Conservation (phyloP, 2,329 filamentous ascomycete species). For the Ilyonectria destructans region DNA sequence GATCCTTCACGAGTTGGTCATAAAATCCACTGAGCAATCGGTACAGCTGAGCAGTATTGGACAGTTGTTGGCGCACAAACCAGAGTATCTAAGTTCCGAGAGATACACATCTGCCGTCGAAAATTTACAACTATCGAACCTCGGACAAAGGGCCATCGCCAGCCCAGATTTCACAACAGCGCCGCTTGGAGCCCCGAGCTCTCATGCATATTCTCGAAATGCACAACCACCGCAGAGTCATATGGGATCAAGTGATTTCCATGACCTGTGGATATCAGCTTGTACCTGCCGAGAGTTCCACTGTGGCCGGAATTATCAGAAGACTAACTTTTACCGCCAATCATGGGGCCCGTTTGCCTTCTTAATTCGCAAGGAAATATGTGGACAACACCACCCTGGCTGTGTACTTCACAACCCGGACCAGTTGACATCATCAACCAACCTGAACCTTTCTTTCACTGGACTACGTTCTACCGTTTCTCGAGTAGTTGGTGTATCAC, state of each 20-base stretch:
- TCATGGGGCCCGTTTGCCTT: background rate
- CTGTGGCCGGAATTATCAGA: background rate
- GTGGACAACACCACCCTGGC: background rate
- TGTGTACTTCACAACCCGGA: background rate
- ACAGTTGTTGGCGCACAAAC: background rate
- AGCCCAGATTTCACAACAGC: background rate
- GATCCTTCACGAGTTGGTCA: background rate
- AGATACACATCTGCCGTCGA: background rate
- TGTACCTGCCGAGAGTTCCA: background rate
- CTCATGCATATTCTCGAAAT: background rate
- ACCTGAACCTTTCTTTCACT: background rate
- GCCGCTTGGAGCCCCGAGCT: background rate
- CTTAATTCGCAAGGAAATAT: background rate
- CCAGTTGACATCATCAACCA: background rate
- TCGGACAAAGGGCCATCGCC: background rate
- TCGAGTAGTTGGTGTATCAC: background rate
- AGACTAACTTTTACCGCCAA: background rate
- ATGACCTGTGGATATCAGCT: background rate
- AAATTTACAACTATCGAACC: background rate
- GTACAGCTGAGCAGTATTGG: background rate
- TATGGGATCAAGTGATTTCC: background rate
- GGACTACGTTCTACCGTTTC: background rate
- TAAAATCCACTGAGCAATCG: background rate
- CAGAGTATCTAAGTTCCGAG: background rate
- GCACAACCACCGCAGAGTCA: background rate